Evolutionary conservation across 768 basidiomycete genomes (phyloP).

Genomic region (Lactarius sp.): DNA sequence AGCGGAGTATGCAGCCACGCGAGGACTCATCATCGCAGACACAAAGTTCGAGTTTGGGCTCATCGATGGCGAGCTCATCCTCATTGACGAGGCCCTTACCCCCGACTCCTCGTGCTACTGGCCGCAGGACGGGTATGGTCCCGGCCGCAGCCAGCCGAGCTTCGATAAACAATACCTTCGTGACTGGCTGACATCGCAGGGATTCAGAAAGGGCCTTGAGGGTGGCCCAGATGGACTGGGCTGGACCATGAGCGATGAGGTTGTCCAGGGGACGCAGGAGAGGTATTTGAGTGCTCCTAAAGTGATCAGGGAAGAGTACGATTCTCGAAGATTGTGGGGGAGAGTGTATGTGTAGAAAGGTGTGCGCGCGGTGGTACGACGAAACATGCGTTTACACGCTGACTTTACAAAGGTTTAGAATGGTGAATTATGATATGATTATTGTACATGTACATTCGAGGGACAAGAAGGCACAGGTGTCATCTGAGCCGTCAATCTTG

Average conservation of each 20-base stretch:
- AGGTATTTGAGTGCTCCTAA: slow-evolving; percentile 70
- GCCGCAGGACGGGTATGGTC: slow-evolving; percentile 69
- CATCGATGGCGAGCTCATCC: slow-evolving; percentile 57
- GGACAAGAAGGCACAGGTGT: background rate
- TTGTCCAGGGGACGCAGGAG: slow-evolving; percentile 70
- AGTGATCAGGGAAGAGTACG: background rate
- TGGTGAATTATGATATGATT: background rate
- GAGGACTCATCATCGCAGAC: slow-evolving; percentile 91
- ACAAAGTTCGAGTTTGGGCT: slow-evolving; percentile 99
- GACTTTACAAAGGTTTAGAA: background rate
- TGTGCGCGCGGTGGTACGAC: background rate
- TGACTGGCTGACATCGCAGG: slow-evolving; percentile 75
- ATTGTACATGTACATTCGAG: background rate
- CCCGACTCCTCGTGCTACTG: slow-evolving; percentile 98
- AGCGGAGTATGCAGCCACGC: slow-evolving; percentile 61
- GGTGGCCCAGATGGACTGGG: slow-evolving; percentile 66
- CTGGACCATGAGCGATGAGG: slow-evolving; percentile 70
- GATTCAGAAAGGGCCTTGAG: slow-evolving; percentile 78
- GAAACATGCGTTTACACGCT: too few relatives aligned
- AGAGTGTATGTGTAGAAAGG: background rate
- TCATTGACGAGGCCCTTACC: slow-evolving; percentile 95
- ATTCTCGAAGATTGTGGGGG: background rate
- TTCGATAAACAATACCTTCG: slow-evolving; percentile 97
- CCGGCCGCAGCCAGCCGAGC: slow-evolving; percentile 76
- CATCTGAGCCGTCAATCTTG: slow-evolving; percentile 29